These are phyloP conservation scores for Vanderwaltozyma tropicalis DNA, from an alignment of 805 yeast genomes.

Conservation along the genomic window DNA sequence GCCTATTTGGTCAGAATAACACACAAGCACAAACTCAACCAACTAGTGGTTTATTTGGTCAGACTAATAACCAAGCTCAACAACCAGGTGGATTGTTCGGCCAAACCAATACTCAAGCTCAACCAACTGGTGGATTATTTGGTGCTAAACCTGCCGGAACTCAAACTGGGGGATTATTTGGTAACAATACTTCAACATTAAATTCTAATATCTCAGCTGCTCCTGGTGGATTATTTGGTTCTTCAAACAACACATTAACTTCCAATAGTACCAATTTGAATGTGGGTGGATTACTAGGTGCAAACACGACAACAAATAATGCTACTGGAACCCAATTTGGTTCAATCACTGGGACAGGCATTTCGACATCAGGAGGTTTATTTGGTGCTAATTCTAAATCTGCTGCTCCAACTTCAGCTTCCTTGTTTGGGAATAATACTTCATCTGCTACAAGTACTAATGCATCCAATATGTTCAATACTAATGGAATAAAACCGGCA, in stretches of 20 bases:
- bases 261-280: neutral
- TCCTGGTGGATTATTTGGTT: slow-evolving; percentile 20
- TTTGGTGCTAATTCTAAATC: slow-evolving; percentile 11
- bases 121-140: slow-evolving; percentile 24
- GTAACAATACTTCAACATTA: slow-evolving; percentile 1
- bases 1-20: slow-evolving; percentile 14
- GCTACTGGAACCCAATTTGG: slow-evolving; percentile 29
- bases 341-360: slow-evolving; percentile 3
- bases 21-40: no score
- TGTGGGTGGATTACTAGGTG: slow-evolving; percentile 23
- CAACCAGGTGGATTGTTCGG: slow-evolving; percentile 26
- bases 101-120: slow-evolving; percentile 15
- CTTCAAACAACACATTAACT: slow-evolving; percentile 15
- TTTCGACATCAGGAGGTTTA: slow-evolving; percentile 26
- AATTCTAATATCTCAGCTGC: slow-evolving; percentile 17
- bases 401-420: slow-evolving; percentile 4
- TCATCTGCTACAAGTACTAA: neutral
- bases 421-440: neutral
- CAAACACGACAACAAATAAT: slow-evolving; percentile 6
- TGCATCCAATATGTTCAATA: no score
- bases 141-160: slow-evolving; percentile 22
- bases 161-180: slow-evolving; percentile 21
- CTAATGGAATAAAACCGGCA: neutral
- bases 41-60: slow-evolving; percentile 32
- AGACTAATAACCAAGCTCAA: slow-evolving; percentile 16